Conservation (phyloP, 2,329 filamentous ascomycete genomes). For the Passalora sequoiae region DNA sequence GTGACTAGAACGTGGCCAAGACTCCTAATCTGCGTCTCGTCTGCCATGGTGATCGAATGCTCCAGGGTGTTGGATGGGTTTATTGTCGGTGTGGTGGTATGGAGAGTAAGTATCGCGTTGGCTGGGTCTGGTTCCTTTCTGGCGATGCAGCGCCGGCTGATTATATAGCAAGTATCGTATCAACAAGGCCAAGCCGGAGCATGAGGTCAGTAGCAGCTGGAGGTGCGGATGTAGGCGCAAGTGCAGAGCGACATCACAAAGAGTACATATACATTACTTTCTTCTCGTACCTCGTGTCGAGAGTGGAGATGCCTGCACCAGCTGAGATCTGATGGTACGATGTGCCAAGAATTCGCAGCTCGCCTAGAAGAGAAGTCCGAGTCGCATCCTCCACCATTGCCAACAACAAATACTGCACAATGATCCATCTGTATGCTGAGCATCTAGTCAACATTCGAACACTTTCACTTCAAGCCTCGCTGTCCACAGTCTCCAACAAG, state of each 20-base stretch:
- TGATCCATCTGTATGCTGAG: constrained; percentile 53
- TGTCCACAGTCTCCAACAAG: constrained; percentile 41
- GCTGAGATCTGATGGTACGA: not conserved
- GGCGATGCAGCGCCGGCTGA: no score
- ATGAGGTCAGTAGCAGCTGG: no score
- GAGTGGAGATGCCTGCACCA: not conserved
- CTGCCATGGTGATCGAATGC: constrained; percentile 4
- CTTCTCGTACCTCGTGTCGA: no score
- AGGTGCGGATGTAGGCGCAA: no score
- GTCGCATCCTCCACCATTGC: not conserved
- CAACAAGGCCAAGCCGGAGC: no score
- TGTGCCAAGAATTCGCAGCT: constrained; percentile 5
- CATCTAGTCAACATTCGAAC: constrained; percentile 57
- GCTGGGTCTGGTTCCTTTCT: no score
- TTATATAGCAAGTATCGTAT: constrained; percentile 1
- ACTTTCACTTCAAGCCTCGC: constrained; percentile 52
- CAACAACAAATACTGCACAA: constrained; percentile 10
- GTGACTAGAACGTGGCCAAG: constrained; percentile 46
- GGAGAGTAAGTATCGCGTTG: not conserved
- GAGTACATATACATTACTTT: no score
- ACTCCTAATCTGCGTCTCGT: constrained; percentile 24
- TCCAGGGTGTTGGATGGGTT: not conserved
- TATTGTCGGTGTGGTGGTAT: not conserved
- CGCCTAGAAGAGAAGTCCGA: not conserved
- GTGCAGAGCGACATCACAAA: no score